Conservation (phyloP, 305 asterid genomes). For the Withania somnifera region DNA sequence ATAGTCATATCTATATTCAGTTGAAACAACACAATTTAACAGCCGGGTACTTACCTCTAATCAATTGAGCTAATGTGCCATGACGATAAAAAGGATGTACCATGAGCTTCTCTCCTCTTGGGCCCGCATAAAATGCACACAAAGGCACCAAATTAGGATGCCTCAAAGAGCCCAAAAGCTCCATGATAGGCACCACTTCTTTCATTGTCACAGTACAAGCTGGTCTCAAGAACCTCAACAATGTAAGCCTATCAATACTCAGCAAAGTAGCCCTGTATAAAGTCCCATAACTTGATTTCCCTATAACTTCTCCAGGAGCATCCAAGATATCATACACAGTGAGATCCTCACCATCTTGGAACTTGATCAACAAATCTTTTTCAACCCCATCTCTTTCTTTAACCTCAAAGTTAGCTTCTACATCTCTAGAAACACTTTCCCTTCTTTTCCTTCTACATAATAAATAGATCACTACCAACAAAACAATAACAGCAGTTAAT, state of each 20-base stretch:
- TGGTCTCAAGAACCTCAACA: conserved; percentile 82
- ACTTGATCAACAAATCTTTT: conserved; percentile 48
- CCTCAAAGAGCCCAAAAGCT: conserved; percentile 60
- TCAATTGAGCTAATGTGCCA: conserved; percentile 61
- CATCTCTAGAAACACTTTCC: conserved; percentile 21
- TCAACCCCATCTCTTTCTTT: conserved; percentile 31
- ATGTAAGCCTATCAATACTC: conserved; percentile 32
- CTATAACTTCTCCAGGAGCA: conserved; percentile 92
- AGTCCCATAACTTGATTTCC: conserved; percentile 78
- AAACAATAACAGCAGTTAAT: conserved; percentile 13
- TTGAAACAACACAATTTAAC: background rate
- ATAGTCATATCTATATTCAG: background rate
- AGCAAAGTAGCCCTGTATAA: conserved; percentile 64
- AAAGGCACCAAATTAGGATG: conserved; percentile 80
- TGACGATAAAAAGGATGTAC: conserved; percentile 61
- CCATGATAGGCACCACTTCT: conserved; percentile 49
- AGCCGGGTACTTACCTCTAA: conserved; percentile 39
- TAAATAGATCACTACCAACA: conserved; percentile 22
- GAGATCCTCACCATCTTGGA: conserved; percentile 64
- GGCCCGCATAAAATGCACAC: conserved; percentile 74
- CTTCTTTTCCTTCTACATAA: conserved; percentile 30
- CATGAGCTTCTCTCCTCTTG: conserved; percentile 75
- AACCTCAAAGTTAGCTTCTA: conserved; percentile 29
- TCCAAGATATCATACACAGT: conserved; percentile 55
- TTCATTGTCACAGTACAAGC: conserved; percentile 55